Base-by-base conservation (phyloP, 257 asterid species). In the Solanum sitiens region DNA sequence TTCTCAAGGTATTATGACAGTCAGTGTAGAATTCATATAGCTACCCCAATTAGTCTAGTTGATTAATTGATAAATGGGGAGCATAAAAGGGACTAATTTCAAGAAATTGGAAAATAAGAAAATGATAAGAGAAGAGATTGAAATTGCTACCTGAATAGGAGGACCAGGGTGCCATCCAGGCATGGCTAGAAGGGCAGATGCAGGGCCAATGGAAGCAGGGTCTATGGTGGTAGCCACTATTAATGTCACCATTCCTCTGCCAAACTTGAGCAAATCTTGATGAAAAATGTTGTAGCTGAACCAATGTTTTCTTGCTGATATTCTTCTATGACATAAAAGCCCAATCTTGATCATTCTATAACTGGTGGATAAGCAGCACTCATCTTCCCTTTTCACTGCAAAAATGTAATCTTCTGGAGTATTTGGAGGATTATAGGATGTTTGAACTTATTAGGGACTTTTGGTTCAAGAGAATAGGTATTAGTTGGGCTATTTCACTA, bases 141-240 rank as follows among this genome's bases (percentile, higher is more conserved):
- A 76, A 76, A 3, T 32, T 40, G 15, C 18, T 32, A 90, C 92
- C 92, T 91, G 91, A 47, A 91, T 40, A 32, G 84, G 33, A 25
- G 91, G 92, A 87, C 92, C 92, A 50, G 91, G 90, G 85, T 91
- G 91, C 91, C 91, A 91, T 11, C 89, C 88, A 86, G 91, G 91
- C 91, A 91, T 91, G 42, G 92, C 89, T 63, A 91, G 33, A 47
- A 91, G 90, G 47, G 92, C 89, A 30, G 92, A 86, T 42, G 92
- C 90, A 21, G 91, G 92, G 70, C 90, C 91, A 85, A 90, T 75
- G 56, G 92, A 90, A 33, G 91, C 92, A 3, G 90, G 91, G 86
- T 89, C 93, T 4, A 45, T 71, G 80, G 91, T 86, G 88, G 91
- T 89, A 37, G 91, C 91, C 33, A 91, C 91, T 42, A 89, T 68